These are phyloP conservation scores for Pterocarpus macrocarpus DNA, from an alignment of 306 rosid species.

Conservation along the genomic window DNA sequence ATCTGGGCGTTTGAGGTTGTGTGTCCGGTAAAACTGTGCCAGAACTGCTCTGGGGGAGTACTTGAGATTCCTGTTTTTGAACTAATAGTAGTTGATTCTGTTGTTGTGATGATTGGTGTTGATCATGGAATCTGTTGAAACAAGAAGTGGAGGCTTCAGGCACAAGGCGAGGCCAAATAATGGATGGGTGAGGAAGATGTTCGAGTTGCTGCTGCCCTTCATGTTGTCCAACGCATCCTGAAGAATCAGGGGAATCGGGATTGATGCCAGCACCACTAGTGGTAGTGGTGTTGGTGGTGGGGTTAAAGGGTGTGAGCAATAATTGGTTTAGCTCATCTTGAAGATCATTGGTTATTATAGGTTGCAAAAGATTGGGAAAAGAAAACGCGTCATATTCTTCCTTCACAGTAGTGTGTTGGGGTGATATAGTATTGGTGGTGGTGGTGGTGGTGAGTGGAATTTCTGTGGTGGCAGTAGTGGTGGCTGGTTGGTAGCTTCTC, in stretches of 20 bases:
- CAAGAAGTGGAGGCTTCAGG: constrained; percentile 44
- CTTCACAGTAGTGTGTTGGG: constrained; percentile 21
- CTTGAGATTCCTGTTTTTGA: constrained; percentile 34
- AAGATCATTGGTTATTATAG: constrained; percentile 48
- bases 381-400: constrained; percentile 47
- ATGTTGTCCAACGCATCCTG: constrained; percentile 44
- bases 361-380: constrained; percentile 53
- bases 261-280: constrained; percentile 30
- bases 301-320: constrained; percentile 48
- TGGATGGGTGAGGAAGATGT: not conserved
- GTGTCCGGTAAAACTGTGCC: constrained; percentile 35
- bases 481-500: constrained; percentile 62
- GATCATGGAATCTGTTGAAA: constrained; percentile 39
- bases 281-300: constrained; percentile 35
- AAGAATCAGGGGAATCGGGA: constrained; percentile 49
- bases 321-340: constrained; percentile 55
- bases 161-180: constrained; percentile 38
- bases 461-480: constrained; percentile 22
- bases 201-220: constrained; percentile 20
- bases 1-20: constrained; percentile 51
- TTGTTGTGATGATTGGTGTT: constrained; percentile 12
- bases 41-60: constrained; percentile 37
- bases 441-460: constrained; percentile 19
- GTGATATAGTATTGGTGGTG: not conserved
- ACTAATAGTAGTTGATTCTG: constrained; percentile 13